A percentile compares a stretch with the other conserved stretches of the same genome.
Conservation (phyloP, 306 rosid genomes). For the Mimosa bimucronata region DNA sequence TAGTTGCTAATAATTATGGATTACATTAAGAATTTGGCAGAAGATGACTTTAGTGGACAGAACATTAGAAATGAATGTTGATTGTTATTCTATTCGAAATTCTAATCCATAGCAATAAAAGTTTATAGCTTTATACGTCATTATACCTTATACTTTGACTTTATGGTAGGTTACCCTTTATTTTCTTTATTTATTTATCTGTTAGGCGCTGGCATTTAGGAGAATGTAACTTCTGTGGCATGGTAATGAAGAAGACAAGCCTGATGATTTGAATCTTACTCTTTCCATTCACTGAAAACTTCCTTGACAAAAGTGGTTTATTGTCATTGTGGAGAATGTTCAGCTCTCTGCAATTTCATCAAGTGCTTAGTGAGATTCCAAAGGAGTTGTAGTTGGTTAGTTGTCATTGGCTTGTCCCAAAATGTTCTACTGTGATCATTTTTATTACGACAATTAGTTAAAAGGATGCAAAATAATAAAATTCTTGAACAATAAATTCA, state of each 20-base stretch:
- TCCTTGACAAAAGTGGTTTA: neutral
- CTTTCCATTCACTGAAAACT: neutral
- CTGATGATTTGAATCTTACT: neutral
- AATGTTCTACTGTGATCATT: neutral
- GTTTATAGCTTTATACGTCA: slow-evolving; percentile 7
- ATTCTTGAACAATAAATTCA: no score
- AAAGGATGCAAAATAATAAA: neutral
- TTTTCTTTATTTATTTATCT: slow-evolving; percentile 1
- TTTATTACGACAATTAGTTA: neutral
- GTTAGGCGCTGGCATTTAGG: neutral
- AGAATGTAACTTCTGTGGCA: neutral
- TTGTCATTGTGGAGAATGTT: no score
- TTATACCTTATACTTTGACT: neutral
- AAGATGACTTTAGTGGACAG: neutral
- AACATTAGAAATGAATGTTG: neutral
- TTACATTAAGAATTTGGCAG: neutral
- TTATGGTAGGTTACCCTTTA: neutral
- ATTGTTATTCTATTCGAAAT: neutral
- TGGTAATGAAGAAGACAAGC: neutral
- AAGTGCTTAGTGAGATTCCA: neutral
- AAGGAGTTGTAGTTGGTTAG: neutral
- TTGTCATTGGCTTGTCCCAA: neutral
- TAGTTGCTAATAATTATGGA: neutral
- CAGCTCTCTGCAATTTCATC: no score
- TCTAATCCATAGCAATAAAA: neutral